Evolutionary conservation across 2,329 filamentous ascomycete species (phyloP).

Genomic region (Trichophyton simii): DNA sequence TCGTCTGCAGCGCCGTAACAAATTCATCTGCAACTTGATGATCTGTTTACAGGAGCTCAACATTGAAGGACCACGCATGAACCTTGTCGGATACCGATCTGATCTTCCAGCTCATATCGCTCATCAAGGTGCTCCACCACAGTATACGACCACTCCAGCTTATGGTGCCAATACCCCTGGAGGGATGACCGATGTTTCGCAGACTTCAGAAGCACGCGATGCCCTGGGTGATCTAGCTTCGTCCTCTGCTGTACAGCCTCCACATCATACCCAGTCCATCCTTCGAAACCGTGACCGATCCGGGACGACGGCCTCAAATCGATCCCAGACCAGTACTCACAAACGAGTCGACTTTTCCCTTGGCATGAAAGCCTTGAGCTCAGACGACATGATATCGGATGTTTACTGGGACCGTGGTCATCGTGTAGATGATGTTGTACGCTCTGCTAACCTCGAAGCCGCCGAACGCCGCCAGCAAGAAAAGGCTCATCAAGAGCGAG

Average conservation of each 20-base stretch:
- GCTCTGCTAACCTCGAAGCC: slow-evolving; percentile 28
- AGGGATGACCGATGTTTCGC: slow-evolving; percentile 22
- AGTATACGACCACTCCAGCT: slow-evolving; percentile 28
- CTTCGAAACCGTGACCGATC: slow-evolving; percentile 35
- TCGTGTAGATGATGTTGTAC: slow-evolving; percentile 31
- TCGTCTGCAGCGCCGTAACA: slow-evolving; percentile 80
- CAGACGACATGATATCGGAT: slow-evolving; percentile 50
- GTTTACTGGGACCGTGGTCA: slow-evolving; percentile 47
- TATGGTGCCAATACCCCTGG: slow-evolving; percentile 25
- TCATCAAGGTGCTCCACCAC: slow-evolving; percentile 36
- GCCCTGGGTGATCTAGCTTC: slow-evolving; percentile 27
- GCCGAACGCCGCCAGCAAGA: slow-evolving; percentile 27
- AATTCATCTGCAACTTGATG: slow-evolving; percentile 88
- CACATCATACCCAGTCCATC: slow-evolving; percentile 39
- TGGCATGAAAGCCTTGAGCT: slow-evolving; percentile 49
- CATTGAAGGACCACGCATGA: slow-evolving; percentile 70
- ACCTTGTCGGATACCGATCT: slow-evolving; percentile 54
- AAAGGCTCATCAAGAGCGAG: not conserved
- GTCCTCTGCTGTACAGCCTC: slow-evolving; percentile 14
- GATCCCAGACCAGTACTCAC: slow-evolving; percentile 45
- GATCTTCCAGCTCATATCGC: slow-evolving; percentile 55
- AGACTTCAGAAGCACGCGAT: slow-evolving; percentile 23
- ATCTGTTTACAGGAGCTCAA: slow-evolving; percentile 68
- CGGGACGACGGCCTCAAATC: slow-evolving; percentile 23
- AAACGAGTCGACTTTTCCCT: slow-evolving; percentile 59